Conservation (phyloP, 208 protist genomes). For the Trypanosoma brucei region DNA sequence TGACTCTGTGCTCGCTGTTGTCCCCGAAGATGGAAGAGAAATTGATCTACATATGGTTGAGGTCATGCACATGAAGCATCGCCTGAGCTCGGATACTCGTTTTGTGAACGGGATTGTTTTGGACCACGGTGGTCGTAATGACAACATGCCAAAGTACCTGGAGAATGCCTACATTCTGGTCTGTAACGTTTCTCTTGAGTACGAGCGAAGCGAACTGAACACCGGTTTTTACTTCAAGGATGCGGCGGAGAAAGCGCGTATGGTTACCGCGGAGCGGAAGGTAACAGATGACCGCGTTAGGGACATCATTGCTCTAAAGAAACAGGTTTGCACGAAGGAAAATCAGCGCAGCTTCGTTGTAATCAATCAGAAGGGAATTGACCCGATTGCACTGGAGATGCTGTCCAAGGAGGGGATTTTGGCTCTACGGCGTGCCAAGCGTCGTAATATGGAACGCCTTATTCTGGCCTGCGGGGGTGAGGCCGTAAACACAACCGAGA, state of each 20-base stretch:
- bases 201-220: conserved; percentile 99
- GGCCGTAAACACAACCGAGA: conserved; percentile 98
- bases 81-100: conserved; percentile 92
- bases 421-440: conserved; percentile 98
- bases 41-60: conserved; percentile 99
- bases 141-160: conserved; percentile 97
- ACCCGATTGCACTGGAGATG: conserved; percentile 99
- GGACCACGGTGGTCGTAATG: conserved; percentile 99
- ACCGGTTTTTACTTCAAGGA: conserved; percentile 97
- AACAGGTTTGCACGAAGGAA: conserved; percentile 91
- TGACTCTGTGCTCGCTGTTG: conserved; percentile 93
- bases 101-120: conserved; percentile 99
- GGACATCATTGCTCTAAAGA: conserved; percentile 99
- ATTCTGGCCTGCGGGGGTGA: conserved; percentile 96
- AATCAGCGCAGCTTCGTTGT: conserved; percentile 97
- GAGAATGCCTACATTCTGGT: conserved; percentile 98
- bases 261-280: conserved; percentile 96
- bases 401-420: conserved; percentile 98
- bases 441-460: conserved; percentile 99
- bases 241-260: conserved; percentile 95
- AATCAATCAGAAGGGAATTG: conserved; percentile 99
- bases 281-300: conserved; percentile 96
- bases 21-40: conserved; percentile 52
- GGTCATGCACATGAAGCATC: conserved; percentile 99
- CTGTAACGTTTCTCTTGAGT: conserved; percentile 99